These are phyloP conservation scores for Ogataea henricii DNA, from an alignment of 805 yeast genomes.

Conservation along the genomic window DNA sequence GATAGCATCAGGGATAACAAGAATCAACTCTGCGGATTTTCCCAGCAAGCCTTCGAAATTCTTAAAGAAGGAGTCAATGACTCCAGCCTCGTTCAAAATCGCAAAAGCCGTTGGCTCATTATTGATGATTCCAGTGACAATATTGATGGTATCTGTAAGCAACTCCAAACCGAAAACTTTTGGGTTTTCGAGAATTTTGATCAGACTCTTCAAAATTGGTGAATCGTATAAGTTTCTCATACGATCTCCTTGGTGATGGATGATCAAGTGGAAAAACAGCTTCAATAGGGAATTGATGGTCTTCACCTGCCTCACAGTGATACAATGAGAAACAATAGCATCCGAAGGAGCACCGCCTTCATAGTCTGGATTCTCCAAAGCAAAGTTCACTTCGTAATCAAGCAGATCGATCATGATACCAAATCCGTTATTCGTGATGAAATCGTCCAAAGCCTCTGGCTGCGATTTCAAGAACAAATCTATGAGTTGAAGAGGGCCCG, in stretches of 20 bases:
- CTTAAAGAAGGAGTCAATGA: slow-evolving; percentile 63
- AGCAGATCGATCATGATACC: slow-evolving; percentile 58
- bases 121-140: slow-evolving; percentile 72
- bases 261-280: slow-evolving; percentile 62
- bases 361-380: slow-evolving; percentile 56
- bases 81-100: slow-evolving; percentile 74
- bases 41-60: slow-evolving; percentile 57
- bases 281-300: slow-evolving; percentile 61
- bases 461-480: slow-evolving; percentile 45
- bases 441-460: slow-evolving; percentile 58
- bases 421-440: slow-evolving; percentile 70
- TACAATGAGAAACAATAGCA: slow-evolving; percentile 48
- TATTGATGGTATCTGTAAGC: slow-evolving; percentile 59
- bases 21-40: slow-evolving; percentile 56
- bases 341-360: slow-evolving; percentile 59
- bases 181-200: slow-evolving; percentile 57
- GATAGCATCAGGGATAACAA: slow-evolving; percentile 69
- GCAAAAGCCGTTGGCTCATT: slow-evolving; percentile 89
- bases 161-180: slow-evolving; percentile 66
- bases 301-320: slow-evolving; percentile 61
- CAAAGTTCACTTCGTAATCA: slow-evolving; percentile 64
- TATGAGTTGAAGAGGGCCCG: slow-evolving; percentile 64
- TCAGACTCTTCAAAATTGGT: slow-evolving; percentile 63
- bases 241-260: slow-evolving; percentile 79
- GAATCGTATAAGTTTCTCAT: slow-evolving; percentile 86